Conservation (phyloP, 495 filamentous ascomycete genomes). For the Hypoxylon perforatum region DNA sequence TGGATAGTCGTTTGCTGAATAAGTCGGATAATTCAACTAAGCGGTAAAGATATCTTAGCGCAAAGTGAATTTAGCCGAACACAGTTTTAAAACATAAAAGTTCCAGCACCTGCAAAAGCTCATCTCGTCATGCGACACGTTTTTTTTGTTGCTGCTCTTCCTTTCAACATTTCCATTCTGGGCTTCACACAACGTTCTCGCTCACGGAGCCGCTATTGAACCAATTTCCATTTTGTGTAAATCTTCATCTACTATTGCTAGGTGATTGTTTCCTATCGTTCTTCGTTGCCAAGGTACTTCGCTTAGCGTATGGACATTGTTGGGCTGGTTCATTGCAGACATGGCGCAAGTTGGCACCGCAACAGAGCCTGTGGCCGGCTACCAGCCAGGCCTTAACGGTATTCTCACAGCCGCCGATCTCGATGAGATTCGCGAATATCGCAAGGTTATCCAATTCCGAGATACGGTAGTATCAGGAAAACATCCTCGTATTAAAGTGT, state of each 20-base stretch:
- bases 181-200: conserved; percentile 18
- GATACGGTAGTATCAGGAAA: conserved; percentile 79
- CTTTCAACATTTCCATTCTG: background rate
- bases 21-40: too few relatives aligned
- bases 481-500: conserved; percentile 75
- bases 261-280: conserved; percentile 21
- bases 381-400: conserved; percentile 32
- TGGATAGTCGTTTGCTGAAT: too few relatives aligned
- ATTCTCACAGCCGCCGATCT: conserved; percentile 43
- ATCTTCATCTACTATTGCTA: background rate
- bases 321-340: conserved; percentile 21
- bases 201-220: conserved; percentile 6
- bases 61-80: too few relatives aligned
- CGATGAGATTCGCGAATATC: conserved; percentile 66
- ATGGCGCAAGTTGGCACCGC: conserved; percentile 41
- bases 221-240: conserved; percentile 13
- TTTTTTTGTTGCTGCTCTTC: conserved; percentile 15
- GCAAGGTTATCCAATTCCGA: conserved; percentile 78
- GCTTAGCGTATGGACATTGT: conserved; percentile 23
- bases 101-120: conserved; percentile 23
- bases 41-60: too few relatives aligned
- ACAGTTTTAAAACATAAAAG: conserved; percentile 14
- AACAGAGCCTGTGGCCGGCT: conserved; percentile 22
- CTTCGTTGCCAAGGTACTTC: conserved; percentile 9
- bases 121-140: conserved; percentile 40